Percentiles rank a stretch among this genome's conserved stretches.
Evolutionary conservation across 1,284 basidiomycete genomes (phyloP).

Genomic region (Lignosus rhinocerotis): DNA sequence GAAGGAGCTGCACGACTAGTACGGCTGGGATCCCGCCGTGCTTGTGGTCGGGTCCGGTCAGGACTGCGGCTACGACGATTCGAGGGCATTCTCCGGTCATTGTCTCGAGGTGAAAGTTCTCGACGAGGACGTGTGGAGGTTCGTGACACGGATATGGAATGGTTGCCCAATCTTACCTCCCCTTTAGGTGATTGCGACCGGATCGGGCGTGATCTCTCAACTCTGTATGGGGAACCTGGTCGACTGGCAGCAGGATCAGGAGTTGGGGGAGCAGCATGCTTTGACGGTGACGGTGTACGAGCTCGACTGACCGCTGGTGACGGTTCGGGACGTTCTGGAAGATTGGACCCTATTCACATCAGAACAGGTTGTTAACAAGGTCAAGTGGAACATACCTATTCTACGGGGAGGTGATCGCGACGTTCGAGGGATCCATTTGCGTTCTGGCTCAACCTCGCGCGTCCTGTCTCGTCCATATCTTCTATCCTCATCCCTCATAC

Average conservation of each 20-base stretch:
- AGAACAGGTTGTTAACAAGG: background rate
- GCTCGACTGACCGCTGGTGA: constrained; percentile 18
- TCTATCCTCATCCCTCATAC: constrained; percentile 18
- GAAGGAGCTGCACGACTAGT: background rate
- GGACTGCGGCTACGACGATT: constrained; percentile 21
- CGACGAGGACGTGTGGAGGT: constrained; percentile 4
- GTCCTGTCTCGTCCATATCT: constrained; percentile 22
- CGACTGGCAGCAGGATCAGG: constrained; percentile 14
- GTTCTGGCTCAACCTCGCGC: constrained; percentile 24
- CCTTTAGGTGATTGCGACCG: constrained; percentile 15
- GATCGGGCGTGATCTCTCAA: constrained; percentile 18
- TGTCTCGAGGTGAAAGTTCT: constrained; percentile 11
- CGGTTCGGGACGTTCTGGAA: constrained; percentile 7
- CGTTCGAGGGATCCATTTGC: constrained; percentile 25
- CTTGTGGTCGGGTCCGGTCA: constrained; percentile 12
- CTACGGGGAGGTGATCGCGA: constrained; percentile 33
- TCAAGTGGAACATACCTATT: constrained; percentile 25
- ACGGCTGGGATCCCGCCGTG: constrained; percentile 12
- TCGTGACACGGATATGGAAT: constrained; percentile 31
- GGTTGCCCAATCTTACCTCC: constrained; percentile 36
- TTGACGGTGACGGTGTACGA: constrained; percentile 25
- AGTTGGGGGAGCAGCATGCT: constrained; percentile 12
- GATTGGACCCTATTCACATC: constrained; percentile 13
- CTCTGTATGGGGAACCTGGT: constrained; percentile 17
- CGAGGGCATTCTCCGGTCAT: constrained; percentile 5